These are phyloP conservation scores for Dalbergia oliveri DNA, from an alignment of 306 rosid genomes.

Conservation along the genomic window DNA sequence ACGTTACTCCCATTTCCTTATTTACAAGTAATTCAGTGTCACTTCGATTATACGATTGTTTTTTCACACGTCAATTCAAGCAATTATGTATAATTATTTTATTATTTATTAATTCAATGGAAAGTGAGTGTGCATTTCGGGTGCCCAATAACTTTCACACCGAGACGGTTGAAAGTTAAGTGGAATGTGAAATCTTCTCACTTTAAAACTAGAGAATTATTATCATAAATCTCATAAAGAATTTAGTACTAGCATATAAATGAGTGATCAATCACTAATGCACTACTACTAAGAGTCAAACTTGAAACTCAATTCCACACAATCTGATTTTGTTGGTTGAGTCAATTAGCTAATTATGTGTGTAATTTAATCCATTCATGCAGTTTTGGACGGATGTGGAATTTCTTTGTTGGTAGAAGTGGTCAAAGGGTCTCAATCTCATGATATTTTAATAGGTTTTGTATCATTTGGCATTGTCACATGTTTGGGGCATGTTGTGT, in stretches of 20 bases:
- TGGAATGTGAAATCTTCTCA: neutral
- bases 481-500: neutral
- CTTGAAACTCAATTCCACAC: neutral
- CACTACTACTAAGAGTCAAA: neutral
- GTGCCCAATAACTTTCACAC: no score
- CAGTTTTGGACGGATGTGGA: neutral
- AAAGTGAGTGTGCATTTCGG: no score
- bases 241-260: neutral
- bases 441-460: neutral
- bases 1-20: no score
- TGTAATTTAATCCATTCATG: neutral
- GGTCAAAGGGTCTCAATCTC: slow-evolving; percentile 1
- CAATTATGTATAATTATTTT: no score
- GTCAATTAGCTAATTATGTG: neutral
- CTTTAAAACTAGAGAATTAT: neutral
- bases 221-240: neutral
- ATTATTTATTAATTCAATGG: no score
- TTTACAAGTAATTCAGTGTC: no score
- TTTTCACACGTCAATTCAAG: no score
- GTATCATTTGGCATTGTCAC: neutral
- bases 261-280: neutral
- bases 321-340: neutral
- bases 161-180: neutral
- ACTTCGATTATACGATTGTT: no score
- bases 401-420: neutral